Evolutionary conservation across 192 early-diverging fungal species (phyloP).

Genomic region (Dimargaris verticillata): DNA sequence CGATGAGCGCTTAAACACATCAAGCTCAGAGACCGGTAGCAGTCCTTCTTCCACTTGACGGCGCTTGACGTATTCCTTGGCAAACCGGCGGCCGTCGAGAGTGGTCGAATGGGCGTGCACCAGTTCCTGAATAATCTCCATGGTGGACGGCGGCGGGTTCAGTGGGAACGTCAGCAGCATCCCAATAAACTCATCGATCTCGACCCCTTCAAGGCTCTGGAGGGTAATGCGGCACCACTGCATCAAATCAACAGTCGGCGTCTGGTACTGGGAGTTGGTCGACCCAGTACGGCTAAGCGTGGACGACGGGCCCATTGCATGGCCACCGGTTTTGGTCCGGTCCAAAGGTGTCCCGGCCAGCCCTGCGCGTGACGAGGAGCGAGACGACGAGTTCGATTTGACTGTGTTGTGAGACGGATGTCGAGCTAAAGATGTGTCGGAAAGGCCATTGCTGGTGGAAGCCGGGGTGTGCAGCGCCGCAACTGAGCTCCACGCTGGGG

Average conservation of each 20-base stretch:
- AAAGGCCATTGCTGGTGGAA: background rate
- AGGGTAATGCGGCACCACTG: constrained; percentile 53
- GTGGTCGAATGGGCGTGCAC: constrained; percentile 56
- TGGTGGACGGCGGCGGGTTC: constrained; percentile 37
- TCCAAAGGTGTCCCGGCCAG: constrained; percentile 7
- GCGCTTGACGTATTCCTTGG: constrained; percentile 59
- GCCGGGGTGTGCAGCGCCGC: background rate
- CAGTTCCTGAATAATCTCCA: constrained; percentile 61
- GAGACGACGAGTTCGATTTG: background rate
- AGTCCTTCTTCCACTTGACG: constrained; percentile 39
- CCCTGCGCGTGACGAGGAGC: constrained; percentile 10
- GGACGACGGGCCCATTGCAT: constrained; percentile 15
- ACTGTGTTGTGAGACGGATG: background rate
- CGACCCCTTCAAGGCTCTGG: constrained; percentile 37
- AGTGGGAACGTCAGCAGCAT: constrained; percentile 61
- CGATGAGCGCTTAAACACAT: too few species aligned
- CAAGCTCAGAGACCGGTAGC: background rate
- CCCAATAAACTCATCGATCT: constrained; percentile 52
- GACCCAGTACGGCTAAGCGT: too few species aligned
- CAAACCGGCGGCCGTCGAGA: constrained; percentile 59
- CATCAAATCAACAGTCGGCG: constrained; percentile 47
- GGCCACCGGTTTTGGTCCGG: background rate
- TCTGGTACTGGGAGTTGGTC: background rate
- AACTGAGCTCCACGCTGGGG: constrained; percentile 5
- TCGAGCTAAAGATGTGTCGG: background rate